Conservation (phyloP, 2,329 filamentous ascomycete genomes). For the Zymoseptoria tritici region DNA sequence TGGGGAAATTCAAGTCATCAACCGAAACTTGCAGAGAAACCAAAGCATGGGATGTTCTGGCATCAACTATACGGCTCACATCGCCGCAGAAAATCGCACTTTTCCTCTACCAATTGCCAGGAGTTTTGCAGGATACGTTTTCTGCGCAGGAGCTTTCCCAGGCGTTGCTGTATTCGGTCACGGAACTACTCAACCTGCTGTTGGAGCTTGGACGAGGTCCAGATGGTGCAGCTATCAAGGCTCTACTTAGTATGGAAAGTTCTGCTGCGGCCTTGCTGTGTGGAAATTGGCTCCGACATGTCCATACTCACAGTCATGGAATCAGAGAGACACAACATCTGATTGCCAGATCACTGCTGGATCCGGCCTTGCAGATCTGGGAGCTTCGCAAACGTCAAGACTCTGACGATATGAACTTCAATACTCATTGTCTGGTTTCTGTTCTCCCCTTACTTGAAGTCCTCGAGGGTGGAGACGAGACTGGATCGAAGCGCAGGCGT, state of each 20-base stretch:
- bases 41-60: conserved; percentile 53
- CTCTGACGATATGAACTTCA: conserved; percentile 23
- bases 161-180: conserved; percentile 7
- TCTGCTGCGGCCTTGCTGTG: conserved; percentile 18
- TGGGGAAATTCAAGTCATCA: conserved; percentile 50
- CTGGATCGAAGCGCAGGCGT: conserved; percentile 18
- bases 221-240: conserved; percentile 18
- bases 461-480: background rate
- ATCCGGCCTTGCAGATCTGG: conserved; percentile 23
- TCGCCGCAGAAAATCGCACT: conserved; percentile 63
- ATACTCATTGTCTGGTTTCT: conserved; percentile 20
- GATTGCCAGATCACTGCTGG: conserved; percentile 3
- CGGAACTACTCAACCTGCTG: conserved; percentile 11
- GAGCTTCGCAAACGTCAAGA: conserved; percentile 15
- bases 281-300: conserved; percentile 19
- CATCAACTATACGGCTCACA: conserved; percentile 55
- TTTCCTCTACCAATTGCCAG: conserved; percentile 61
- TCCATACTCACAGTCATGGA: background rate
- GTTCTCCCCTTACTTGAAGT: conserved; percentile 13
- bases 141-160: conserved; percentile 2
- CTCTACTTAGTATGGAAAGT: conserved; percentile 16
- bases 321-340: background rate
- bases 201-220: conserved; percentile 11
- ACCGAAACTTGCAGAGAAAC: conserved; percentile 36
- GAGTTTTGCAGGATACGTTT: conserved; percentile 55